Evolutionary conservation across 371 early-diverging fungal species (phyloP), one percentile per base, ranked within the genome.

Genomic region (Umbelopsis sp.): DNA sequence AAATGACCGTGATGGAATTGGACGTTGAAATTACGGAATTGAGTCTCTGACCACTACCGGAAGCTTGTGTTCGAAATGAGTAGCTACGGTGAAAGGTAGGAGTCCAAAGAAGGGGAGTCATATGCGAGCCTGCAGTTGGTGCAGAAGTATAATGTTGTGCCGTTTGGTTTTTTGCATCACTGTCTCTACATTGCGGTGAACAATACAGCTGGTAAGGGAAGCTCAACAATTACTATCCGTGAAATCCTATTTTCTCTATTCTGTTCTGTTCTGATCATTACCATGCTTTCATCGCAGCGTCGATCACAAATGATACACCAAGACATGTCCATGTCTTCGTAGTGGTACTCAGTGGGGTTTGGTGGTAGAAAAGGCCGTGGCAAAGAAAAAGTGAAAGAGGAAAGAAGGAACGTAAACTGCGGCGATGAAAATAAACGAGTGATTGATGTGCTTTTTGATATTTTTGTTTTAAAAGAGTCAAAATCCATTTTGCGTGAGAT

Each of bases 261-360:
- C 12, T 38, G 10, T 38, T 38, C 10, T 38, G 38, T 8, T 52
- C 52, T 20, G 22, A 4, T 10, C 4, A 20, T 32, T 73, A 76
- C 74, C 48, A 70, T 70, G 16, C 72, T 70, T 62, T 76, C 77
- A 48, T 64, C 50, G 63, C 72, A 76, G n/a, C 74, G 77, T 66
- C 72, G 69, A 66, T 76, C 77, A 45, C 77, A 76, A 48, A 76
- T 76, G 48, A 76, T 76, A 67, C 77, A 76, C 77, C 77, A 76
- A 72, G 77, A 76, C 64, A 76, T 74, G 70, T 76, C 77, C 77
- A 76, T 76, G 38, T 50, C 70, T 50, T 29, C 9, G 44, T 20
- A 35, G 29, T 25, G 18, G 35, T 22, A 11, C 12, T 4, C 29
- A 57, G 48, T 48, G 11, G 20, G 48, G 16, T 0, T 10, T 48